Base-by-base conservation (phyloP, 2,329 filamentous ascomycete genomes). In the Lecanicillium sp. region DNA sequence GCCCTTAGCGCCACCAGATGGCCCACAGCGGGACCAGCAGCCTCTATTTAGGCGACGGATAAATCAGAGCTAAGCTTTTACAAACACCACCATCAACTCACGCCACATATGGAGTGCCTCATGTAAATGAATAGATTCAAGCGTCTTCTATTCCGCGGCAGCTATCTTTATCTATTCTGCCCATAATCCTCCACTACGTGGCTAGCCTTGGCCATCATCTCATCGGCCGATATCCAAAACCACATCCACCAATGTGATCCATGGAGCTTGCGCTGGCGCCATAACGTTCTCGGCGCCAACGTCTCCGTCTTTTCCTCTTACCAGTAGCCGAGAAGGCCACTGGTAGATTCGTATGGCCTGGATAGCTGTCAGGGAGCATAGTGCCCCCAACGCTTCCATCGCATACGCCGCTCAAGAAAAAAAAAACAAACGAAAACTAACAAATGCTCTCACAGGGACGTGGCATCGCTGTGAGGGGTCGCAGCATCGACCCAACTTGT, bases 401-500 rank as follows among this genome's bases (percentile, higher is more conserved):
- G 4, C 17, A 29, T 22, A 9, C 37, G 17, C 36, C 50, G 48
- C 51, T 54, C 56, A 49, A 50, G 47, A 52, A 51, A 47, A 47
- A 51, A 54, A 45, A 55, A 52, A 57, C 42, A 43, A 51, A 52
- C 53, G 43, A 51, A 51, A 54, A 51, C 47, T 44, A 52, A 41
- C 20, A 33, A 25, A 20, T 30, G 13, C 16, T 8, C 53, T 51
- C 52, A 48, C 42, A 48, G 19, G n/a, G 47, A 51, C 48, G 52
- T 44, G 45, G 46, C 47, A 38, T 35, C 39, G 27, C 43, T 57
- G 56, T 59, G 62, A 50, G 65, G 62, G 67, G 66, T 52, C 67
- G 68, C 60, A 72, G 68, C 65, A 73, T 71, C 68, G 68, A 68
- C 69, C 68, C 66, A 63, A 19, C 57, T 59, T 58, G 62, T 60